Evolutionary conservation across 108 stramenopile species (phyloP), one percentile per base, ranked within the genome.

Genomic region (Skeletonema costatum): DNA sequence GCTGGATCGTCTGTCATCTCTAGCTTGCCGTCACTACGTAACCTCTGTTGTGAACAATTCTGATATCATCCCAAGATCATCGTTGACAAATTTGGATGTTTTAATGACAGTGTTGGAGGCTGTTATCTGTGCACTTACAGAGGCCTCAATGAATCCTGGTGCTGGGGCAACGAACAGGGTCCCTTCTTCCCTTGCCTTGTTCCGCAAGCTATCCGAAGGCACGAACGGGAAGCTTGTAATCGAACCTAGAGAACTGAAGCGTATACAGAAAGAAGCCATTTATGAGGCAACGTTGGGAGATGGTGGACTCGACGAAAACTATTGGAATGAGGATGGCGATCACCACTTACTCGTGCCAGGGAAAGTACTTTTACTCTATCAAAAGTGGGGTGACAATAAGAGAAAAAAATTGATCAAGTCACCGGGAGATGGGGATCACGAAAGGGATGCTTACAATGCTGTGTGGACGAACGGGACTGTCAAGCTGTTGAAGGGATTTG

Each of bases 271-370:
- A 14, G 81, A 84, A 39, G 86, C 87, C 38, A 76, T 78, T 17
- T 68, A 77, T 16, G 82, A 81, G 46, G 71, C 87, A 16, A 83
- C 70, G 11, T 30, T 92, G 3, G 85, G 87, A 21, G 82, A 85
- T 36, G 79, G 86, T 1, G 85, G 84, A 12, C 25, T 30, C 9
- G 76, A 83, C 36, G 69, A 58, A 9, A 41, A 70, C 41, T 83
- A 74, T 44, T 83, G 82, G 82, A 60, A 77, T 17, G 68, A 77
- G 33, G 76, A 77, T 29, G 72, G 72, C 16, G 73, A 74, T 59
- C 82, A 83, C 42, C 89, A 92, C 74, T 68, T 92, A 51, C 90
- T 84, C 65, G 86, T 87, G 70, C 83, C 88, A 0, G 91, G 91
- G 0, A 69, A 75, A 41, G 77, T 92, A 17, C 59, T 89, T 7